These are phyloP conservation scores for Passalora sequoiae DNA, from an alignment of 2,329 filamentous ascomycete genomes.

Conservation along the genomic window DNA sequence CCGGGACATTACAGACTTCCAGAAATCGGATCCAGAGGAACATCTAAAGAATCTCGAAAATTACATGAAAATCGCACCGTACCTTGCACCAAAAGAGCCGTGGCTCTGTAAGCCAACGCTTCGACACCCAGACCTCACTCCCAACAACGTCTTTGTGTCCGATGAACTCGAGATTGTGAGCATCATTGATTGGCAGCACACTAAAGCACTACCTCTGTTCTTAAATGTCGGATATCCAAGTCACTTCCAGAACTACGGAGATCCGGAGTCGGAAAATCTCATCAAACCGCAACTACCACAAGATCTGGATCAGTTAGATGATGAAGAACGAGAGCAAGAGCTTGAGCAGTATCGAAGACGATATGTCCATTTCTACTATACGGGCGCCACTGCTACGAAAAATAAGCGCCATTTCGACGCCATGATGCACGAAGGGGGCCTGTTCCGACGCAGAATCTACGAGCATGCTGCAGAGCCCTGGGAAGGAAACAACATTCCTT, in stretches of 20 bases:
- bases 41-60: constrained; percentile 29
- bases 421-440: constrained; percentile 12
- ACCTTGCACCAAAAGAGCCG: constrained; percentile 13
- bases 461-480: constrained; percentile 21
- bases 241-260: constrained; percentile 39
- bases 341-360: constrained; percentile 21
- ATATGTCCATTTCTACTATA: constrained; percentile 26
- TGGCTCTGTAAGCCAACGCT: constrained; percentile 24
- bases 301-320: constrained; percentile 17
- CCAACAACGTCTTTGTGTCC: constrained; percentile 34
- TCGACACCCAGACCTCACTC: constrained; percentile 35
- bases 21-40: constrained; percentile 15
- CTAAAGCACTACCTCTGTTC: constrained; percentile 10
- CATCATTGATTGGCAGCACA: constrained; percentile 23
- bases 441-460: constrained; percentile 19
- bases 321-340: constrained; percentile 14
- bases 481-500: constrained; percentile 27
- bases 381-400: constrained; percentile 17
- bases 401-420: constrained; percentile 21
- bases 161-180: constrained; percentile 31
- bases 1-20: constrained; percentile 28
- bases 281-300: constrained; percentile 14
- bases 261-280: constrained; percentile 23
- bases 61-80: constrained; percentile 27
- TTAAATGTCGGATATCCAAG: constrained; percentile 27